Percentiles rank a stretch among this genome's conserved stretches.
Evolutionary conservation across 1,284 basidiomycete genomes (phyloP).

Genomic region (Vanrija pseudolonga): DNA sequence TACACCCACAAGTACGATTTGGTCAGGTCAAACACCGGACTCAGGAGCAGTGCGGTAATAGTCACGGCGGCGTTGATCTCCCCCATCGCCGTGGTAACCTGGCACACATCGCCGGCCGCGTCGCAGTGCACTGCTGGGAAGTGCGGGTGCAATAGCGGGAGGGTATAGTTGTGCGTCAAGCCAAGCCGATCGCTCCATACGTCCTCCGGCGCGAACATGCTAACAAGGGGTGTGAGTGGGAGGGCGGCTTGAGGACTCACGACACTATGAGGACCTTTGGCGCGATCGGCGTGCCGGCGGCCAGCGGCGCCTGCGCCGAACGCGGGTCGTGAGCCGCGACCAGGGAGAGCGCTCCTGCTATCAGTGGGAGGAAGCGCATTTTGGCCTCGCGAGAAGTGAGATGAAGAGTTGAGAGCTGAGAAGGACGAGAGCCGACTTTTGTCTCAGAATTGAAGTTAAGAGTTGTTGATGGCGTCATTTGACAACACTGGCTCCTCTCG

Average conservation of each 20-base stretch:
- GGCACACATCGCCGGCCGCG: conserved; percentile 49
- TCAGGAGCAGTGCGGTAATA: conserved; percentile 36
- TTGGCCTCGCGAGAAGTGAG: no score
- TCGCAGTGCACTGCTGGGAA: conserved; percentile 54
- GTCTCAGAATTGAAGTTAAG: no score
- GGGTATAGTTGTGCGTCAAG: conserved; percentile 48
- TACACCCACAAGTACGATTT: conserved; percentile 52
- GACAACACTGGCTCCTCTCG: no score
- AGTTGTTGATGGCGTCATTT: no score
- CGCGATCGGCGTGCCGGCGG: conserved; percentile 3
- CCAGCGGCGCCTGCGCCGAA: no score
- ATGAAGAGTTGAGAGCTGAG: no score
- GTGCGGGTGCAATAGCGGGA: conserved; percentile 52
- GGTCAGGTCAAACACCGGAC: conserved; percentile 51
- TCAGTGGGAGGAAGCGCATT: no score
- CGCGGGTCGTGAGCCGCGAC: no score
- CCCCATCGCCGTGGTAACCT: conserved; percentile 43
- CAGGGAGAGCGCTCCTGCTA: no score
- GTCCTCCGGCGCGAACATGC: conserved; percentile 44
- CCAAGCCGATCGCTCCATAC: conserved; percentile 38
- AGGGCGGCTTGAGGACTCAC: conserved; percentile 1
- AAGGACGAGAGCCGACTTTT: no score
- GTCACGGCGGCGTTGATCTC: conserved; percentile 56
- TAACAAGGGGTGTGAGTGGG: background rate
- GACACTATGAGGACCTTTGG: conserved; percentile 39